phyloP scores from a whole-genome alignment of 148 eudicot species.

The Suaeda aralocaspica region DNA sequence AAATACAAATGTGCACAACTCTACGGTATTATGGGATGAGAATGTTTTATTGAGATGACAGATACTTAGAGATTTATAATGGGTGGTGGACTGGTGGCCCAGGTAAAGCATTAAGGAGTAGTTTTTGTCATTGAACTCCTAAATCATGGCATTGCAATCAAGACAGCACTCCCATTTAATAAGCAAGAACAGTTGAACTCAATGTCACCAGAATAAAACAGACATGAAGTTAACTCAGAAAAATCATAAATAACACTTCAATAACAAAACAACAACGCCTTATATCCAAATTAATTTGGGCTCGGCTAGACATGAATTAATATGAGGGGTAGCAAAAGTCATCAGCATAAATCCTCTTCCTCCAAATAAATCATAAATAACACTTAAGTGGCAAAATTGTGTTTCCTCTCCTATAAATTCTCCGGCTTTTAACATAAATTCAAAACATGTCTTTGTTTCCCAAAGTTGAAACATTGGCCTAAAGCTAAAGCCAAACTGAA shows the following conservation, averaged over 20 bases:
- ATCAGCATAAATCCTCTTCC: too few relatives aligned
- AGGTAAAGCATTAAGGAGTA: background rate
- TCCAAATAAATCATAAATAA: background rate
- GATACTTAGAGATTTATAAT: too few relatives aligned
- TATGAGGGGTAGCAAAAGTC: too few relatives aligned
- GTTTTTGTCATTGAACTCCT: background rate
- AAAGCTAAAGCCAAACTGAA: background rate
- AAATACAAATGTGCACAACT: background rate
- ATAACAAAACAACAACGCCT: too few relatives aligned
- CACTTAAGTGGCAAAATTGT: background rate
- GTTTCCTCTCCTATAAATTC: background rate
- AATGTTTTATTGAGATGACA: too few relatives aligned
- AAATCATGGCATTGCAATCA: slow-evolving; percentile 10
- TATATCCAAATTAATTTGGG: too few relatives aligned
- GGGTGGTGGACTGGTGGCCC: slow-evolving; percentile 8
- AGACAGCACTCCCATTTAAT: slow-evolving; percentile 6
- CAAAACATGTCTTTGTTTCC: background rate
- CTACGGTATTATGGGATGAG: slow-evolving; percentile 15
- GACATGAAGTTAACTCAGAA: background rate
- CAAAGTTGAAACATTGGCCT: background rate
- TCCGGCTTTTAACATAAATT: background rate
- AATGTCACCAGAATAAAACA: background rate
- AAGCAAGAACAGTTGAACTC: background rate
- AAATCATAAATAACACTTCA: background rate
- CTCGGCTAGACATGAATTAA: too few relatives aligned